Base-by-base conservation (phyloP, 2,329 filamentous ascomycete genomes). In the Pyricularia grisea region DNA sequence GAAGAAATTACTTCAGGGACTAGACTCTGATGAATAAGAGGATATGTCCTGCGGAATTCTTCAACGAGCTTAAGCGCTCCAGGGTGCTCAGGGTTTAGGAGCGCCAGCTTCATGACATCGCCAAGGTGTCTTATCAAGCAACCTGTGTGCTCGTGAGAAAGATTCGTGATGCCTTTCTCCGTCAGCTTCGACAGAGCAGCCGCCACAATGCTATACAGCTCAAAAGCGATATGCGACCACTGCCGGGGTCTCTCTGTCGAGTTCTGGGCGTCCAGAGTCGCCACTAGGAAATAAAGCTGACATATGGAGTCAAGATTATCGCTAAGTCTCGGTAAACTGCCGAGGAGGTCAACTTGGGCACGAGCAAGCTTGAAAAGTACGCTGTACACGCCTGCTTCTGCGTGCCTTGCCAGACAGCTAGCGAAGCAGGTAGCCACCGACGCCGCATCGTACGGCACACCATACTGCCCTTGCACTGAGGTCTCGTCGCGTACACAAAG, bases 91-190 rank as follows among this genome's bases (percentile, higher is more conserved):
- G 78, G 75, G 17, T 75, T 74, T 12, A 31, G 9, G 11, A 88
- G 74, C 67, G 78, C 78, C 10, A 76, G 68, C 55, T 77, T 81
- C 25, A 85, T 75, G 10, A 87, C 80, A 5, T 80, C 78, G 2
- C 81, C 77, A 28, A 88, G 77, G 17, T 78, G 77, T 1, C 72
- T 72, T 23, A 87, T 76, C 14, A 81, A 74, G 20, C 68, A 70
- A 17, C 75, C 72, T 0, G 83, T 80, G 31, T 78, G 80, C 2
- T 88, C 85, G 17, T 77, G 76, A 17, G 78, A 79, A 23, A 89
- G 77, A 66, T 80, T 80, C 11, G 85, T 87, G 61, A 85, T 81
- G 69, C 84, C 82, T 72, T 86, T 88, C 33, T 88, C 85, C 63
- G 88, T 81, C 68, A 85, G 79, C 3, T 72, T 72, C 3, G 79